Evolutionary conservation across 768 basidiomycete species (phyloP).

Genomic region (Podaxis sp.): DNA sequence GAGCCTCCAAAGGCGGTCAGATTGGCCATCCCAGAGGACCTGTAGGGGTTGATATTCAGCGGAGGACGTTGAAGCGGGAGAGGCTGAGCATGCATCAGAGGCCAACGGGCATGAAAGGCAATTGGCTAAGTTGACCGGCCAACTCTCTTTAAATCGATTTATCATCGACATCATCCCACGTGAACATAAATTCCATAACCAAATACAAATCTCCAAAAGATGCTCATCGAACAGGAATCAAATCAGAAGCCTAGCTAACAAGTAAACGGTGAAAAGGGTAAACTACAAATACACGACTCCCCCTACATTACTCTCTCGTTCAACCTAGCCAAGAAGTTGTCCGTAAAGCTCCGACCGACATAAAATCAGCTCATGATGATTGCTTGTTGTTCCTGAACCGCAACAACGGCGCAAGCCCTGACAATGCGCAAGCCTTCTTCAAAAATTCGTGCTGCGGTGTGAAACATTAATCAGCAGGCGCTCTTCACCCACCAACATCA

Average conservation of each 20-base stretch:
- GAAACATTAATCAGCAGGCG: constrained; percentile 11
- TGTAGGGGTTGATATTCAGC: neutral
- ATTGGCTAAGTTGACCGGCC: neutral
- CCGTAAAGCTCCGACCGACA: neutral
- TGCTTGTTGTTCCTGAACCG: constrained; percentile 75
- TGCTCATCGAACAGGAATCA: neutral
- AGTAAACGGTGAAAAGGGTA: neutral
- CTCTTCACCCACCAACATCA: constrained; percentile 1
- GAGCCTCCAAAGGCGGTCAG: neutral
- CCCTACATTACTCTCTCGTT: neutral
- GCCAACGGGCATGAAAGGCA: neutral
- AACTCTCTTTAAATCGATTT: constrained; percentile 10
- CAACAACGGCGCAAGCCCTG: constrained; percentile 82
- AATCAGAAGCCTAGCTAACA: neutral
- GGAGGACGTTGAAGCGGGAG: neutral
- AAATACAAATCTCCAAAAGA: neutral
- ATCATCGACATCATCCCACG: constrained; percentile 15
- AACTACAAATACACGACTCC: constrained; percentile 4
- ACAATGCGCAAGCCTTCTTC: constrained; percentile 79
- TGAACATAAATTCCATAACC: neutral
- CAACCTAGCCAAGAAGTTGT: neutral
- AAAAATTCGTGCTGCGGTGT: constrained; percentile 84
- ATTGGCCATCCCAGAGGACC: constrained; percentile 1
- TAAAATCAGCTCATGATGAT: constrained; percentile 29
- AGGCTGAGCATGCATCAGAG: constrained; percentile 15